Evolutionary conservation across 2,329 filamentous ascomycete species (phyloP).

Genomic region (Fusarium fracticaudum): DNA sequence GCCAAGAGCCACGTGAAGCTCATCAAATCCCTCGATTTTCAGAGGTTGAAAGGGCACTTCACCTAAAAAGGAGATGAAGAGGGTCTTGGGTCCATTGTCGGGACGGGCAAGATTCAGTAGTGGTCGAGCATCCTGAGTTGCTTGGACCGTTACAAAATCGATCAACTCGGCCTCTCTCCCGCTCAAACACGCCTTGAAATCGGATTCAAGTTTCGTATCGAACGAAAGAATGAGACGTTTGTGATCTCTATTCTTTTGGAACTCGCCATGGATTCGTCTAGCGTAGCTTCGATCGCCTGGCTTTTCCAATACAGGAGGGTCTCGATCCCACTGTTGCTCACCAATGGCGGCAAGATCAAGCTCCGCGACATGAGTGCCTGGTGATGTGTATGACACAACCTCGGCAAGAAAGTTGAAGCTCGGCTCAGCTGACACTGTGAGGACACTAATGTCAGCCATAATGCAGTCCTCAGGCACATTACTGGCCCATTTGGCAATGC

Average conservation of each 20-base stretch:
- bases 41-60: background rate
- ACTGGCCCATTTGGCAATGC: background rate
- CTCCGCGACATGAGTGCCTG: background rate
- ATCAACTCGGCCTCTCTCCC: background rate
- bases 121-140: background rate
- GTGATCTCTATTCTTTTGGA: background rate
- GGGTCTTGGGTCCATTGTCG: background rate
- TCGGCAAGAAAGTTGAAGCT: background rate
- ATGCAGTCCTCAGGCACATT: rapidly evolving
- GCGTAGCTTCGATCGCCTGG: background rate
- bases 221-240: background rate
- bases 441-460: background rate
- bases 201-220: background rate
- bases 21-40: background rate
- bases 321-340: background rate
- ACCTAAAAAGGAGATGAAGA: background rate
- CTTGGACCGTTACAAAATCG: background rate
- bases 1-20: background rate
- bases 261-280: background rate
- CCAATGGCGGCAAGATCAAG: background rate
- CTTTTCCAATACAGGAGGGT: background rate
- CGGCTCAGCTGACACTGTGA: background rate
- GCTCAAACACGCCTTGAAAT: background rate
- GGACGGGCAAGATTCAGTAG: background rate
- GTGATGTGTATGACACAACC: background rate